phyloP scores from a whole-genome alignment of 1,139 yeast genomes.

The Yamadazyma triangularis region DNA sequence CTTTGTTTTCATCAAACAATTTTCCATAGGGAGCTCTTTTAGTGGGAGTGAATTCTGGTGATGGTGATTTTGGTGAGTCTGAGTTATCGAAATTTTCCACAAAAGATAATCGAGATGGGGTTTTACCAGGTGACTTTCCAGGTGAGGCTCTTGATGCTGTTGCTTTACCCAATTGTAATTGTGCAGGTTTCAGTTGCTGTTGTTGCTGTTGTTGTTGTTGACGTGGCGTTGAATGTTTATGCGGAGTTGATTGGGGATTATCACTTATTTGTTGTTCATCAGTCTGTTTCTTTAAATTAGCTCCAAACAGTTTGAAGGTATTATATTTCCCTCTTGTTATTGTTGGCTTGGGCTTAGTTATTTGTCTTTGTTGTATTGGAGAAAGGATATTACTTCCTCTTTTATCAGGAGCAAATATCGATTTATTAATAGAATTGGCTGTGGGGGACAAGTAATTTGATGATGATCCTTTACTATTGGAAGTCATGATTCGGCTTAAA shows the following conservation, averaged over 20 bases:
- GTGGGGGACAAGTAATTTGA: slow-evolving; percentile 15
- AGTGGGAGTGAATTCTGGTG: slow-evolving; percentile 26
- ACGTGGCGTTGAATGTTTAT: slow-evolving; percentile 7
- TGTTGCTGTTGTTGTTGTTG: slow-evolving; percentile 8
- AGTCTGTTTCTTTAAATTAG: neutral
- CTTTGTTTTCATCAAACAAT: neutral
- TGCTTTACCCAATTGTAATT: neutral
- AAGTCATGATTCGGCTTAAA: slow-evolving; percentile 13
- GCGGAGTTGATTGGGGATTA: slow-evolving; percentile 12
- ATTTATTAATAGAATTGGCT: slow-evolving; percentile 12
- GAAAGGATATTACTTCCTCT: neutral
- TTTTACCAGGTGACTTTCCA: no score
- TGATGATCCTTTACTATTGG: slow-evolving; percentile 1
- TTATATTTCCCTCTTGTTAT: neutral
- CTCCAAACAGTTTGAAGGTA: neutral
- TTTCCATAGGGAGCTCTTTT: slow-evolving; percentile 7
- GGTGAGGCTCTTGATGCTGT: slow-evolving; percentile 2
- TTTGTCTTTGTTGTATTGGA: slow-evolving; percentile 5
- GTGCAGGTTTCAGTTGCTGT: neutral
- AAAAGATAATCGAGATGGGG: slow-evolving; percentile 20
- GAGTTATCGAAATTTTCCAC: slow-evolving; percentile 21
- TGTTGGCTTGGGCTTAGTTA: slow-evolving; percentile 6
- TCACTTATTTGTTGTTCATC: neutral
- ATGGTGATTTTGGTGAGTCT: slow-evolving; percentile 18
- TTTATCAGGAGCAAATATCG: slow-evolving; percentile 6